Conservation (phyloP, 441 rosid genomes). For the Corymbia citriodora region DNA sequence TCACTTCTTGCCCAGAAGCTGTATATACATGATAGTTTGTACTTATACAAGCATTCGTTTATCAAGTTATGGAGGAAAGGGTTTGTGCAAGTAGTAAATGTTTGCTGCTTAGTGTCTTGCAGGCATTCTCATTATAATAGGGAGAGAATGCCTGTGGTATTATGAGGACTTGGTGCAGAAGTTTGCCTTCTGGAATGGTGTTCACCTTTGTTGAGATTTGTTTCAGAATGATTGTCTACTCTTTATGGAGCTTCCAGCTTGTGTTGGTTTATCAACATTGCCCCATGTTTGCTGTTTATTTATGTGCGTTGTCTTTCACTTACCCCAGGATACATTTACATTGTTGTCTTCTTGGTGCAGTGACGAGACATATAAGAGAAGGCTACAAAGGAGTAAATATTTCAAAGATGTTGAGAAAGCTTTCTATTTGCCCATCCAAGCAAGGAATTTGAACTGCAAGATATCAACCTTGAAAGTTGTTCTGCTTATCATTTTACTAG, state of each 20-base stretch:
- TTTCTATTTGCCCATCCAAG: constrained; percentile 43
- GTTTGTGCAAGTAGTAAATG: neutral
- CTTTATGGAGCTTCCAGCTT: neutral
- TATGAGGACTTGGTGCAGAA: neutral
- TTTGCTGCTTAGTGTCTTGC: neutral
- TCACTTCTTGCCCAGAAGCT: neutral
- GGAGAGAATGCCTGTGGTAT: neutral
- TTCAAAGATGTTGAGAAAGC: constrained; percentile 65
- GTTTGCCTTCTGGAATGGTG: neutral
- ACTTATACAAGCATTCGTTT: neutral
- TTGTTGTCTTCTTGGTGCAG: constrained; percentile 21
- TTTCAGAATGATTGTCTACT: neutral
- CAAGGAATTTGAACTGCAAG: constrained; percentile 55
- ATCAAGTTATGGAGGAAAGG: neutral
- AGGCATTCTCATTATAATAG: neutral
- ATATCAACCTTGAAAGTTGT: constrained; percentile 47
- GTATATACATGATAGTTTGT: neutral
- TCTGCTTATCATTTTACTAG: constrained; percentile 44
- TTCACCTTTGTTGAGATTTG: neutral
- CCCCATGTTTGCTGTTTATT: neutral
- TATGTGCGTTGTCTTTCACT: neutral
- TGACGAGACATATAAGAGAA: constrained; percentile 49
- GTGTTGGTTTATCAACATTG: neutral
- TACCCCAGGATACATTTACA: neutral
- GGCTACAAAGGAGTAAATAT: constrained; percentile 39